Base-by-base conservation (phyloP, 1,284 basidiomycete species). In the Xerocomus nothofagi region DNA sequence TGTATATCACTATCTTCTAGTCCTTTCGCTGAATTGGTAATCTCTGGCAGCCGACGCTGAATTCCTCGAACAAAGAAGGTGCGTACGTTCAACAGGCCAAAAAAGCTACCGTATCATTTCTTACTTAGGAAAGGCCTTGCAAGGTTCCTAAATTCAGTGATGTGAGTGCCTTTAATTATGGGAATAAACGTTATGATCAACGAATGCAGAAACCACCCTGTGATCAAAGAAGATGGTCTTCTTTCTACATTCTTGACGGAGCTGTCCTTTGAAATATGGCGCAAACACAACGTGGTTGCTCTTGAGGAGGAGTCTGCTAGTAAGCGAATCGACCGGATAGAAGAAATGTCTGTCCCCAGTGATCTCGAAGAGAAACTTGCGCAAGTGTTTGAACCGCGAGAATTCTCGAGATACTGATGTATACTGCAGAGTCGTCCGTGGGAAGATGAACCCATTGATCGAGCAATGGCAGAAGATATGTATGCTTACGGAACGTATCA, bases 401-500 rank as follows among this genome's bases (percentile, higher is more conserved):
- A 39, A 21, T 50, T 21, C 18, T 40, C 18, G n/a, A 30, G 36
- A 32, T 18, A 44, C 32, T 45, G n/a, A 49, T 30, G 24, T 48
- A 26, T 50, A 41, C 51, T 27, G 24, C 55, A 92, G 88, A 33
- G 72, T 80, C 32, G 78, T 95, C 15, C 83, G 89, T 26, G 75
- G 77, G 38, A 87, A 84, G 65, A 71, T 97, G 20, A 80, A 75
- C 36, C 74, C 80, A 5, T 72, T 96, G 38, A 88, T 97, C 49
- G 91, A 94, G 55, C 86, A 93, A 63, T 93, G 92, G 88, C 92
- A 93, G 62, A 84, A 90, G 59, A 88, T 97, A 64, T 90, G 87
- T 64, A 73, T 90, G 47, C 77, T 93, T 36, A 80, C 86, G 8
- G 93, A 97, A 71, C 84, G 92, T 55, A 81, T 91, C 56, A 80